Conservation (phyloP, 345 rosid species). For the Lepidium sativum region DNA sequence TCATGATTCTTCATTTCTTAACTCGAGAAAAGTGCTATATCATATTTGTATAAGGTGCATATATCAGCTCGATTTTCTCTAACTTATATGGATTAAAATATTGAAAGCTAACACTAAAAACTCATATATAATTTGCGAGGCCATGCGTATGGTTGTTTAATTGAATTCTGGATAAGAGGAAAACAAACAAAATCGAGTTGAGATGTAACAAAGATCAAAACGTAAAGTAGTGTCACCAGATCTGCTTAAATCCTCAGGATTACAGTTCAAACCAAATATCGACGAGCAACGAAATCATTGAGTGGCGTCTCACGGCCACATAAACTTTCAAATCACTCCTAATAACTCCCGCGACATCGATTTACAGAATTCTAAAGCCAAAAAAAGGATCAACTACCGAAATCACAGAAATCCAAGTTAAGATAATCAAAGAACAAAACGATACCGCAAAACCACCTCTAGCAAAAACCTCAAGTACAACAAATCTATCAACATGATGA, state of each 20-base stretch:
- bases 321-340: neutral
- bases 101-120: neutral
- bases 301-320: neutral
- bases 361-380: neutral
- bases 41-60: neutral
- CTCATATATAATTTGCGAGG: neutral
- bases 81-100: neutral
- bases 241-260: conserved; percentile 6
- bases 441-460: neutral
- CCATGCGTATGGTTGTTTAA: neutral
- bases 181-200: neutral
- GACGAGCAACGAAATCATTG: neutral
- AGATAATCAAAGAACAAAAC: neutral
- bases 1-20: neutral
- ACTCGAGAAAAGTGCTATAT: neutral
- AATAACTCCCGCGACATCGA: neutral
- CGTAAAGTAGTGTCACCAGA: conserved; percentile 4
- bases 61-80: neutral
- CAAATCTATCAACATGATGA: neutral
- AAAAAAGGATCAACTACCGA: neutral
- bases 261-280: neutral
- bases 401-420: neutral
- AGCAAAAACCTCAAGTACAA: neutral
- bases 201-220: neutral
- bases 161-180: neutral